Conservation (phyloP, 2,329 filamentous ascomycete genomes). For the Stachybotrys echinatus region DNA sequence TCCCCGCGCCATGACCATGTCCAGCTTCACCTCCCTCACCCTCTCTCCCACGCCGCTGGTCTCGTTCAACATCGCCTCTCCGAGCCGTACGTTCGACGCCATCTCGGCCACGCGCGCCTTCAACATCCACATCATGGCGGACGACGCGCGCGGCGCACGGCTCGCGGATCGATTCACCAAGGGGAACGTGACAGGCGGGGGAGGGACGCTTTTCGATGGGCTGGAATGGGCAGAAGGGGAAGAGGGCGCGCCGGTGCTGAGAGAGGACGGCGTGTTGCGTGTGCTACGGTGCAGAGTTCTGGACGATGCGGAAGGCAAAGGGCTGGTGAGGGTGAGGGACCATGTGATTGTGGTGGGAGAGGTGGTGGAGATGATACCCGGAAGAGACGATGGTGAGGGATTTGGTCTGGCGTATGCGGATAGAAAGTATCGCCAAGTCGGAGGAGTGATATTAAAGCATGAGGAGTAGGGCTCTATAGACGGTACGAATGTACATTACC, state of each 20-base stretch:
- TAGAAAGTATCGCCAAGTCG: slow-evolving; percentile 40
- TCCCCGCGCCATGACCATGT: slow-evolving; percentile 52
- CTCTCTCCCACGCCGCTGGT: slow-evolving; percentile 46
- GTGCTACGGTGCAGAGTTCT: slow-evolving; percentile 38
- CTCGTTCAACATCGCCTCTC: slow-evolving; percentile 52
- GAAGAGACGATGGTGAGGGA: slow-evolving; percentile 16
- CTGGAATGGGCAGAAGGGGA: slow-evolving; percentile 19
- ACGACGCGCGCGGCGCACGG: slow-evolving; percentile 38
- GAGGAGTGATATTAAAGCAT: slow-evolving; percentile 23
- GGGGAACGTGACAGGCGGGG: slow-evolving; percentile 41
- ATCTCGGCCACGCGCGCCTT: slow-evolving; percentile 38
- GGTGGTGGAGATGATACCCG: slow-evolving; percentile 39
- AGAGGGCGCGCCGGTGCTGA: slow-evolving; percentile 35
- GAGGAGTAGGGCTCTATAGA: not conserved
- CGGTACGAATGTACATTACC: not conserved
- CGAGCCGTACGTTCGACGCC: slow-evolving; percentile 50
- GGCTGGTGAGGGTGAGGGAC: slow-evolving; percentile 42
- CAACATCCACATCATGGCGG: slow-evolving; percentile 50
- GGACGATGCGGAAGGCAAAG: slow-evolving; percentile 29
- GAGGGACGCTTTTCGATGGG: slow-evolving; percentile 30
- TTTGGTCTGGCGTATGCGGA: slow-evolving; percentile 47
- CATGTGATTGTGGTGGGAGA: slow-evolving; percentile 49
- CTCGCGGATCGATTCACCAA: slow-evolving; percentile 48
- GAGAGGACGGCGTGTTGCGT: slow-evolving; percentile 47
- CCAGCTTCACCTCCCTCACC: slow-evolving; percentile 52